These are phyloP conservation scores for Aspergillus proliferans DNA, from an alignment of 2,329 filamentous ascomycete species.

Conservation along the genomic window DNA sequence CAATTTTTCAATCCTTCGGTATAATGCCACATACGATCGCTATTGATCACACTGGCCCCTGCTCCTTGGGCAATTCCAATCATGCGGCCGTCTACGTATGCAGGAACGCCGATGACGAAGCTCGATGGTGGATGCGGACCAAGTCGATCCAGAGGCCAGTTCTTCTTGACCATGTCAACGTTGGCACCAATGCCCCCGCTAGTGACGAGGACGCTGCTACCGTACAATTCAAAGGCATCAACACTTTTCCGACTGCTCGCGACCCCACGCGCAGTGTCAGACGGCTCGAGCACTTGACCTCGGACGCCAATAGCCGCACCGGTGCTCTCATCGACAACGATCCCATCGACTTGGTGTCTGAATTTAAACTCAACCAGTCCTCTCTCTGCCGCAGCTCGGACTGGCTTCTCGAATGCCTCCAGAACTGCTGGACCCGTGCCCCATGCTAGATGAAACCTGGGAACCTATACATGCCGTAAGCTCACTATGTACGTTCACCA, in stretches of 20 bases:
- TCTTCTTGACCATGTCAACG: slow-evolving; percentile 53
- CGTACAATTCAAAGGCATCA: slow-evolving; percentile 49
- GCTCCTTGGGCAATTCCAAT: slow-evolving; percentile 49
- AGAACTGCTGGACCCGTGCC: slow-evolving; percentile 57
- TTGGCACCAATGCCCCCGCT: slow-evolving; percentile 58
- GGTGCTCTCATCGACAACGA: slow-evolving; percentile 46
- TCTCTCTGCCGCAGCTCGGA: slow-evolving; percentile 46
- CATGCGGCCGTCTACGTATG: slow-evolving; percentile 61
- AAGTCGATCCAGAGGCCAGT: slow-evolving; percentile 54
- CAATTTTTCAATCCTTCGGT: slow-evolving; percentile 58
- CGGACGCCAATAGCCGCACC: slow-evolving; percentile 50
- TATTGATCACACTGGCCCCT: slow-evolving; percentile 54
- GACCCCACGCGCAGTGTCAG: slow-evolving; percentile 47
- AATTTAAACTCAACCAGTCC: slow-evolving; percentile 53
- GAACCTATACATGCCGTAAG: slow-evolving; percentile 15
- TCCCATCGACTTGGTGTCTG: slow-evolving; percentile 52
- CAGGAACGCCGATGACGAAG: slow-evolving; percentile 57
- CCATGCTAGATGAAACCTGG: slow-evolving; percentile 59
- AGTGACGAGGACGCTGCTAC: slow-evolving; percentile 49
- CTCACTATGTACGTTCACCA: too few relatives aligned
- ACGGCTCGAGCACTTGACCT: slow-evolving; percentile 49
- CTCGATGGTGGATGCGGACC: slow-evolving; percentile 51
- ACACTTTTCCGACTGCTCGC: slow-evolving; percentile 44
- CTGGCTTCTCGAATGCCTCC: slow-evolving; percentile 52
- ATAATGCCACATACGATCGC: slow-evolving; percentile 62